Percentiles rank a stretch among this genome's conserved stretches.
phyloP scores from a whole-genome alignment of 2,329 filamentous ascomycete genomes.

The Lachnellula subtilissima region DNA sequence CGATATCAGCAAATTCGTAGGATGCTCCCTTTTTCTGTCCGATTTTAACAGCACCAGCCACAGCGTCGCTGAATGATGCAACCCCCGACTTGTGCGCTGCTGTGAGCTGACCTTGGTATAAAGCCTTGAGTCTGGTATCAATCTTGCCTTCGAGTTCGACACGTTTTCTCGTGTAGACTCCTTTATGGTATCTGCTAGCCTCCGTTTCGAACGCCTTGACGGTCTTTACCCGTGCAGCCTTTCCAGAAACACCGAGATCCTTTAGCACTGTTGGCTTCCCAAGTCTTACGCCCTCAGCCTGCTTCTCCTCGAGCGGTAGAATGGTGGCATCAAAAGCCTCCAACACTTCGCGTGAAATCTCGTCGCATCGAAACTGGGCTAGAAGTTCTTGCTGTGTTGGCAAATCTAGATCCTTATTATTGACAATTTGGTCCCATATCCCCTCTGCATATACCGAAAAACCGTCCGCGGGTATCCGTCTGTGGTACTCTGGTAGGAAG shows the following conservation, averaged over 20 bases:
- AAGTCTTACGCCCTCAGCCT: conserved; percentile 66
- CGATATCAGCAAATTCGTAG: conserved; percentile 96
- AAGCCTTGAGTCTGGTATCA: conserved; percentile 77
- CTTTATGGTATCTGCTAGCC: conserved; percentile 94
- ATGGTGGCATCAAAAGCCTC: conserved; percentile 79
- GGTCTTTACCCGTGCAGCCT: conserved; percentile 63
- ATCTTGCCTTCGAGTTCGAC: conserved; percentile 81
- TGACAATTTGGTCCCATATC: conserved; percentile 97
- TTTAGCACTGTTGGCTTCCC: conserved; percentile 70
- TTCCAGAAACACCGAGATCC: conserved; percentile 71
- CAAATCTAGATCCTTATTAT: conserved; percentile 96
- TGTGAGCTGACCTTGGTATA: conserved; percentile 83
- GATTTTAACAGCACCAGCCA: conserved; percentile 78
- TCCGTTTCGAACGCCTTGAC: conserved; percentile 84
- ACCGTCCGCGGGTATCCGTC: conserved; percentile 94
- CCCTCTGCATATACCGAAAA: conserved; percentile 90
- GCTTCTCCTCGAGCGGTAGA: conserved; percentile 77
- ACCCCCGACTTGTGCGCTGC: conserved; percentile 89
- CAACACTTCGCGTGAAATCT: conserved; percentile 87
- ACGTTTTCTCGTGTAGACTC: conserved; percentile 82
- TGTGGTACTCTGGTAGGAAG: conserved; percentile 90
- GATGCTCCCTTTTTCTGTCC: conserved; percentile 86
- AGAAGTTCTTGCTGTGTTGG: conserved; percentile 96
- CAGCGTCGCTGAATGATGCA: conserved; percentile 77
- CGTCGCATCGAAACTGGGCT: conserved; percentile 95